Percentiles rank a stretch among this genome's conserved stretches.
Evolutionary conservation across 1,139 yeast genomes (phyloP).

Genomic region (Sugiyamaella paludigena): DNA sequence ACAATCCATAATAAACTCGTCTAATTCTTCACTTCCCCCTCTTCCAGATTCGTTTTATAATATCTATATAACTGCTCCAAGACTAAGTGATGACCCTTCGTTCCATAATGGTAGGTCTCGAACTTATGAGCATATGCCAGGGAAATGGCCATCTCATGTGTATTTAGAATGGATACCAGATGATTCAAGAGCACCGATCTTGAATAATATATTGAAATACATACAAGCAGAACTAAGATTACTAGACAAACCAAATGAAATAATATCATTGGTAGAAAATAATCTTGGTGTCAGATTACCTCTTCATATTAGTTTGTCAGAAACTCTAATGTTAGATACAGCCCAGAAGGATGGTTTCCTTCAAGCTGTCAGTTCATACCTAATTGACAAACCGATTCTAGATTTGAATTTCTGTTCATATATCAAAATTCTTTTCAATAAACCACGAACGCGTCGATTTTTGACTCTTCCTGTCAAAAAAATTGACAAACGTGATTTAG

Average conservation of each 20-base stretch:
- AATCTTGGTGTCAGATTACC: slow-evolving; percentile 32
- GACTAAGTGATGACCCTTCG: slow-evolving; percentile 25
- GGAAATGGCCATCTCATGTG: slow-evolving; percentile 38
- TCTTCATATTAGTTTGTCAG: slow-evolving; percentile 37
- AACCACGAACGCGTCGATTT: slow-evolving; percentile 9
- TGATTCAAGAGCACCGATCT: neutral
- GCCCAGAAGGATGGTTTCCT: slow-evolving; percentile 23
- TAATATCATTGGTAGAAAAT: slow-evolving; percentile 28
- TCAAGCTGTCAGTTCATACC: slow-evolving; percentile 1
- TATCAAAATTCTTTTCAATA: slow-evolving; percentile 7
- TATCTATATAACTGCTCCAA: slow-evolving; percentile 29
- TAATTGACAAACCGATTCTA: neutral
- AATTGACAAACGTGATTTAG: too few species aligned
- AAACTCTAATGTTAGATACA: slow-evolving; percentile 33
- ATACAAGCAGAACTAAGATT: slow-evolving; percentile 15
- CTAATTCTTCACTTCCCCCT: slow-evolving; percentile 19
- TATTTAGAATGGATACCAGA: slow-evolving; percentile 35
- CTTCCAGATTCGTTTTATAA: slow-evolving; percentile 33
- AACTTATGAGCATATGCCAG: slow-evolving; percentile 31
- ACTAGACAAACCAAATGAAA: slow-evolving; percentile 18
- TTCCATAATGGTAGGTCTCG: slow-evolving; percentile 33
- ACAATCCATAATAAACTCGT: neutral
- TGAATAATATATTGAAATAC: slow-evolving; percentile 2
- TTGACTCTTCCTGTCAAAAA: slow-evolving; percentile 1
- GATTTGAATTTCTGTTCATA: slow-evolving; percentile 5